Conservation (phyloP, 2,329 filamentous ascomycete species). For the Sclerotinia trifoliorum region DNA sequence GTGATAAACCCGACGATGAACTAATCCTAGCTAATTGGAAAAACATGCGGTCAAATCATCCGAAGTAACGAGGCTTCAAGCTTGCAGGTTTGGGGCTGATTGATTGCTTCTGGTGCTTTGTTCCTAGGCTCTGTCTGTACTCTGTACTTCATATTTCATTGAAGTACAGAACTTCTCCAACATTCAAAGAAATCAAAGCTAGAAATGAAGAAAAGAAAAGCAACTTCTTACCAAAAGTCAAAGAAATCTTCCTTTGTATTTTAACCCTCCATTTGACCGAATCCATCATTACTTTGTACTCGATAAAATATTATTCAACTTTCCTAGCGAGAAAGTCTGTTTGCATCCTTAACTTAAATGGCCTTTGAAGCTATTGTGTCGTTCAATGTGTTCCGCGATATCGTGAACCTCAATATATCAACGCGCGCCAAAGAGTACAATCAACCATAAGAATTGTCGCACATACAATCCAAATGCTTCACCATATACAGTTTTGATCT, state of each 20-base stretch:
- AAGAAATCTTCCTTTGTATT: constrained; percentile 6
- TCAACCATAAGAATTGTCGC: constrained; percentile 19
- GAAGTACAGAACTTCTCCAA: not conserved
- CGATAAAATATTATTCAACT: not conserved
- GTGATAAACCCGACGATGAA: no score
- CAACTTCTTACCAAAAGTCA: no score
- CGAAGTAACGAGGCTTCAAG: not conserved
- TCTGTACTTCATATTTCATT: not conserved
- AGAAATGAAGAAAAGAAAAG: not conserved
- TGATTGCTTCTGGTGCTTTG: not conserved
- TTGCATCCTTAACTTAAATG: constrained; percentile 21
- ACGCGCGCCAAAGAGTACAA: constrained; percentile 21
- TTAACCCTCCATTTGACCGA: not conserved
- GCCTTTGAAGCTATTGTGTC: constrained; percentile 20
- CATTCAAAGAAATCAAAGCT: not conserved
- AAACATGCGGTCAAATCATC: not conserved
- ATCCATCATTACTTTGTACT: constrained; percentile 18
- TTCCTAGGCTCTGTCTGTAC: not conserved
- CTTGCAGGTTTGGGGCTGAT: not conserved
- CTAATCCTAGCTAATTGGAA: no score
- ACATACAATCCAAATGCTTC: constrained; percentile 16
- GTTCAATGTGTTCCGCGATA: constrained; percentile 20
- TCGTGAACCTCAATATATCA: constrained; percentile 20
- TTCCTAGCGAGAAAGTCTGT: constrained; percentile 19
- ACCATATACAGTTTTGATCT: not conserved